Conservation (phyloP, 192 early-diverging fungal genomes). For the Umbelopsis isabellina region DNA sequence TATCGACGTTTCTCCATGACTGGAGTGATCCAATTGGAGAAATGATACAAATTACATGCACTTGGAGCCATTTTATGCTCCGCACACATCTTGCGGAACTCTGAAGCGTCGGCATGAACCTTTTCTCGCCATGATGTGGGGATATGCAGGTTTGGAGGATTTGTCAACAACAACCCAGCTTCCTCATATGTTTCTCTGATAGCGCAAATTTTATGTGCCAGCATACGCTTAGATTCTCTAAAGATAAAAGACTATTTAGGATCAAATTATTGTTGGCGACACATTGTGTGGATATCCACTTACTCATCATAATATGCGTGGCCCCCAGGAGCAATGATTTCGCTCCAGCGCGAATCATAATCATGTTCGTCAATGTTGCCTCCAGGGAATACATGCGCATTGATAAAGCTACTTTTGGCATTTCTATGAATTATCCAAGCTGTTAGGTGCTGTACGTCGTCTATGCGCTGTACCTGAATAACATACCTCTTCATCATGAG, state of each 20-base stretch:
- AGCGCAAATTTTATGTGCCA: slow-evolving; percentile 62
- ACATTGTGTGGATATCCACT: slow-evolving; percentile 24
- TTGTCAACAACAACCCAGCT: slow-evolving; percentile 66
- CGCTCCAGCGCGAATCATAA: slow-evolving; percentile 27
- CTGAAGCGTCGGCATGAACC: slow-evolving; percentile 50
- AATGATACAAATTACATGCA: slow-evolving; percentile 53
- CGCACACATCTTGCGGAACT: slow-evolving; percentile 56
- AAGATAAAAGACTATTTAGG: slow-evolving; percentile 13
- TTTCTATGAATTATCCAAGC: slow-evolving; percentile 28
- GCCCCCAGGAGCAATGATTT: slow-evolving; percentile 20
- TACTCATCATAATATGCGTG: slow-evolving; percentile 40
- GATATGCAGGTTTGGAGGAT: slow-evolving; percentile 33
- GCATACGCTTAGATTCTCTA: slow-evolving; percentile 14
- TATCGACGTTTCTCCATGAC: slow-evolving; percentile 57
- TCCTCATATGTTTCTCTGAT: slow-evolving; percentile 86
- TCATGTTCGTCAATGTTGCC: slow-evolving; percentile 33
- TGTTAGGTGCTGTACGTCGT: background rate
- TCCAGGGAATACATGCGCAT: slow-evolving; percentile 60
- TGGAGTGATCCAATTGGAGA: slow-evolving; percentile 73
- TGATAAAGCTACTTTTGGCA: slow-evolving; percentile 45
- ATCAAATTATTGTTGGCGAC: slow-evolving; percentile 15
- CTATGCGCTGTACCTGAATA: background rate
- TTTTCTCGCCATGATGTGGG: slow-evolving; percentile 47
- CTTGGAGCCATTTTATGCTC: slow-evolving; percentile 47
- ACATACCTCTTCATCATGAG: slow-evolving; percentile 34